These are phyloP conservation scores for Bjerkandera adusta DNA, from an alignment of 1,284 basidiomycete species.

Conservation along the genomic window DNA sequence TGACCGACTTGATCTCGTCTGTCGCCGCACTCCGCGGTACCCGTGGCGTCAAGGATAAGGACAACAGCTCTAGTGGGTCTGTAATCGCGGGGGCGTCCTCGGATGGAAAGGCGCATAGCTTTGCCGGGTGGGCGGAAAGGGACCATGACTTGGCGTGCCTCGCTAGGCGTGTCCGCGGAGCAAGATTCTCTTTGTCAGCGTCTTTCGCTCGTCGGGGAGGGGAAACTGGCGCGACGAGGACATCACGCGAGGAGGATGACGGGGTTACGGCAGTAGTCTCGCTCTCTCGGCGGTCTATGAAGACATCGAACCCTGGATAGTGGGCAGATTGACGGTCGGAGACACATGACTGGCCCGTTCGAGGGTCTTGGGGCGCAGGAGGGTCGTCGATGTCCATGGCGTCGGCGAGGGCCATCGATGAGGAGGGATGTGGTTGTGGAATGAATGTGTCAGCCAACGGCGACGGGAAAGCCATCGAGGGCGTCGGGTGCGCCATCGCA, in stretches of 20 bases:
- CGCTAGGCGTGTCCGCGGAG: no score
- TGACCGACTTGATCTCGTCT: no score
- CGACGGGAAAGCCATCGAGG: no score
- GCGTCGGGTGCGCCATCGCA: no score
- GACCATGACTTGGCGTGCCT: no score
- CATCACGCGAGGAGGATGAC: constrained; percentile 1
- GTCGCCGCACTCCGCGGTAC: no score
- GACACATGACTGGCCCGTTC: constrained; percentile 16
- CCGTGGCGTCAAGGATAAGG: no score
- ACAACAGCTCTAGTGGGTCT: no score
- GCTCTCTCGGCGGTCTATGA: constrained; percentile 53
- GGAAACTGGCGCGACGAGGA: constrained; percentile 2
- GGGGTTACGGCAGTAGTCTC: constrained; percentile 27
- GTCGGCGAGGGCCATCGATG: background rate
- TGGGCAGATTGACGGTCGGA: constrained; percentile 59
- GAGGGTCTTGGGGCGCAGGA: background rate
- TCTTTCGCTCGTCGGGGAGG: constrained; percentile 31
- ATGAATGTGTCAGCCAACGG: background rate
- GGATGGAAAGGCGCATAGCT: no score
- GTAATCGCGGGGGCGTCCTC: no score
- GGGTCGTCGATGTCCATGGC: constrained; percentile 2
- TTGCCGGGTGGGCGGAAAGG: no score
- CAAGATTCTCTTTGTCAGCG: constrained; percentile 53
- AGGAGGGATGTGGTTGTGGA: background rate
- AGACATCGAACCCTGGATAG: constrained; percentile 70